Evolutionary conservation across 805 yeast genomes (phyloP), one percentile per base, ranked within the genome.

Genomic region (Candida xyloterini): DNA sequence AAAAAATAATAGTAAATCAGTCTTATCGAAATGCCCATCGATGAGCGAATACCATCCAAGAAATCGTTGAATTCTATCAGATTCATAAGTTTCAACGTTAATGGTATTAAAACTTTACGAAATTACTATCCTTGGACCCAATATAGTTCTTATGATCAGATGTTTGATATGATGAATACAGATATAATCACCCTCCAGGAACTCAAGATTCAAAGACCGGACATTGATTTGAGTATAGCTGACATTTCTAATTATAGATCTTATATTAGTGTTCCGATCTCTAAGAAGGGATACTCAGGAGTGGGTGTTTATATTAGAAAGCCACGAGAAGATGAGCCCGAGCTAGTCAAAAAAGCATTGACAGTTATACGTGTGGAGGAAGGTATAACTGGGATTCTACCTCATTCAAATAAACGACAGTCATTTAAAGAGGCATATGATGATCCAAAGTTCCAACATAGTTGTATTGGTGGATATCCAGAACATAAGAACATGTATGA

Each of bases 161-260:
- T 82, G 53, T 80, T 89, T 45, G 56, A 63, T 3, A 59, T 66
- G 29, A 62, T 90, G 44, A 53, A 74, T 14, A 86, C 84, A 1
- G 98, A 93, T 56, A 68, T 91, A 11, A 67, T 90, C n/a, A 73
- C 95, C 4, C 68, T 93, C 13, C 98, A 91, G 56, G 99, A 91
- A 58, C 69, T 91, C 33, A 91, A 91, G 57, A 65, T 84, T 5
- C 77, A 82, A 30, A 55, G 64, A n/a, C 56, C 58, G 21, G 75
- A 74, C 40, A 53, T 81, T 2, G 67, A 73, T 14, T 35, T 42
- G 4, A 34, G 43, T 5, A 46, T 60, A 4, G 63, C 59, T 2
- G 46, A 48, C 34, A 78, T 62, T 79, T 78, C 70, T 1, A 78
- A 79, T 1, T 91, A 72, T 55, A 65, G 71, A 16, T 70, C 84